Evolutionary conservation across 495 filamentous ascomycete species (phyloP), one percentile per base, ranked within the genome.

Genomic region (Massariosphaeria phaeospora): DNA sequence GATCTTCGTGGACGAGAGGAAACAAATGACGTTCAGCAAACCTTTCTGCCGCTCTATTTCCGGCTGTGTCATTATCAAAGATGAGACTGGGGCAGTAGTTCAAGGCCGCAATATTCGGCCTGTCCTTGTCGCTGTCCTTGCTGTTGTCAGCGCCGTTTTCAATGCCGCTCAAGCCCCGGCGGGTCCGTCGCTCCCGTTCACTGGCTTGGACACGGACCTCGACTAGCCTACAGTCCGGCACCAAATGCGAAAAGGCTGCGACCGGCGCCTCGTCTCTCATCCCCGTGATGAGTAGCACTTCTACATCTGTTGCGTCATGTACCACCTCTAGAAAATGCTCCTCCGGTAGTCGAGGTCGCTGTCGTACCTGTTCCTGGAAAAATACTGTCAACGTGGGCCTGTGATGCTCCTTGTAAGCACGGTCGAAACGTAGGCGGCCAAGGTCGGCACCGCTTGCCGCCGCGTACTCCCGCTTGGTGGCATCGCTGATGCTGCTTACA

Each of bases 191-290:
- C 47, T 68, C 75, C 58, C 73, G 42, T 59, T 75, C 42, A 56
- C 70, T 77, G 47, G 73, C 73, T 64, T 68, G 17, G 48, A 84
- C 71, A 44, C 64, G 70, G 59, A 84, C 69, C 35, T 84, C 79
- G 55, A 84, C 34, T 24, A 84, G 52, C 52, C 69, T 76, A 55
- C 70, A 80, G 15, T 73, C 66, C 54, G 81, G 78, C 36, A 83
- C 77, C 50, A 82, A 66, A 73, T 76, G 75, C 25, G 77, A 78
- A 0, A 79, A 75, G 41, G 56, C 44, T 54, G 76, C 70, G 29
- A 85, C 75, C 3, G 80, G 81, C 4, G 78, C 76, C 61, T 79
- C 70, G 52, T 84, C 81, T 73, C 79, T 82, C 78, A 85, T 80
- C 4, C 82, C 82, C 0, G 81, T 84, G 63, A 85, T 79, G 27